These are phyloP conservation scores for Salvia hispanica DNA, from an alignment of 257 asterid genomes.

Conservation along the genomic window DNA sequence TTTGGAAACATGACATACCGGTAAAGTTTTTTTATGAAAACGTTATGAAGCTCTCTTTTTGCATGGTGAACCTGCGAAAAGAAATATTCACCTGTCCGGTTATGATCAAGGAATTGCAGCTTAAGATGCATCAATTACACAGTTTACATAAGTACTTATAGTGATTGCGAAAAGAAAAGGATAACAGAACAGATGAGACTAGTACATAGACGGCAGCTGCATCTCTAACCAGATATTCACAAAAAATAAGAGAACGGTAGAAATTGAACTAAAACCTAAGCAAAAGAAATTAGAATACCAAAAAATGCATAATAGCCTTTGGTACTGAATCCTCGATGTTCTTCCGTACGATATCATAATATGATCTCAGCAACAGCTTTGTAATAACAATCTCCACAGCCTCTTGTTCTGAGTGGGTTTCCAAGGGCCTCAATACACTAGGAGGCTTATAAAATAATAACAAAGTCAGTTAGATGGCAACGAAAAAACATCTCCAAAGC, in stretches of 20 bases:
- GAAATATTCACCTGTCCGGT: conserved; percentile 20
- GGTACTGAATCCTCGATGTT: conserved; percentile 68
- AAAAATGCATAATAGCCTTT: conserved; percentile 80
- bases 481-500: not conserved
- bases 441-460: conserved; percentile 47
- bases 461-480: conserved; percentile 25
- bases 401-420: conserved; percentile 53
- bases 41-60: conserved; percentile 88
- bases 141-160: not conserved
- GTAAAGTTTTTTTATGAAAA: conserved; percentile 88
- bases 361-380: conserved; percentile 58
- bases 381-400: conserved; percentile 58
- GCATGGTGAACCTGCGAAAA: conserved; percentile 84
- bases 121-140: not conserved
- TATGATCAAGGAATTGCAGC: conserved; percentile 5
- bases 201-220: too few relatives aligned
- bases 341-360: conserved; percentile 69
- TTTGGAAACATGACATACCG: conserved; percentile 51
- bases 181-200: not conserved
- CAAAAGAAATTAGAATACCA: conserved; percentile 42
- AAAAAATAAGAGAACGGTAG: too few relatives aligned
- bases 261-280: too few relatives aligned
- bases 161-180: not conserved
- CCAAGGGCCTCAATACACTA: conserved; percentile 54
- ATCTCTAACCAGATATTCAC: too few relatives aligned